phyloP scores from a whole-genome alignment of 768 basidiomycete species.

The Lactarius sanguifluus region DNA sequence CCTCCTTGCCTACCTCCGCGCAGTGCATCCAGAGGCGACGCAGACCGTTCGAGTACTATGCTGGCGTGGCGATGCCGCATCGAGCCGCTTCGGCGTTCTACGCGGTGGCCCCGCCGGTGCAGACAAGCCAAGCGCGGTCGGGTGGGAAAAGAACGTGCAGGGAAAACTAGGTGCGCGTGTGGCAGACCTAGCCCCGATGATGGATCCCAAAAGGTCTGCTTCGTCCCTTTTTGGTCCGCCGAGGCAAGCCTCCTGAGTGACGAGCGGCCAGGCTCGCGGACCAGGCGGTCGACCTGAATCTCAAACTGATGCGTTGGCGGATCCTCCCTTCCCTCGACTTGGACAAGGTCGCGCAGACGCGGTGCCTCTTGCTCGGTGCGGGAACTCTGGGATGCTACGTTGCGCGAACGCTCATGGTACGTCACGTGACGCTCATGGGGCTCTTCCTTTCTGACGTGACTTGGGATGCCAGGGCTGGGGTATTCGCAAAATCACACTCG shows the following conservation, averaged over 20 bases:
- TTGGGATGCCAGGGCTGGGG: constrained; percentile 78
- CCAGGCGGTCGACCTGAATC: constrained; percentile 96
- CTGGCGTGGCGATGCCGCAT: constrained; percentile 67
- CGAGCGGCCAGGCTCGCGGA: constrained; percentile 67
- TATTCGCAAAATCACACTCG: constrained; percentile 86
- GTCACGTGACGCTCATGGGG: neutral
- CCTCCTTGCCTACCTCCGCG: constrained; percentile 76
- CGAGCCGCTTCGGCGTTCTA: constrained; percentile 62
- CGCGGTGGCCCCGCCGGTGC: constrained; percentile 37
- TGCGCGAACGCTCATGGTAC: constrained; percentile 84
- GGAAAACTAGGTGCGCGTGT: constrained; percentile 86
- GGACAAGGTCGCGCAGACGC: constrained; percentile 78
- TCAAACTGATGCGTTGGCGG: constrained; percentile 98
- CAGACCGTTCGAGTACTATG: constrained; percentile 63
- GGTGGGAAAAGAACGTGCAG: constrained; percentile 92
- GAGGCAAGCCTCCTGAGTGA: neutral
- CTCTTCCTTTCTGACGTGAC: neutral
- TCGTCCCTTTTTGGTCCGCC: neutral
- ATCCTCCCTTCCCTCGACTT: constrained; percentile 88
- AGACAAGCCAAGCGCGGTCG: constrained; percentile 63
- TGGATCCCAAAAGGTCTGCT: constrained; percentile 81
- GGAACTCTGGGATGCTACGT: constrained; percentile 98
- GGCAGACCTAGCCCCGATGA: constrained; percentile 92
- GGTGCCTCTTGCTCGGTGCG: constrained; percentile 86
- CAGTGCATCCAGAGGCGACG: constrained; percentile 52